A percentile compares a stretch with the other conserved stretches of the same genome.
These are phyloP conservation scores for Bothriochloa decipiens DNA, from an alignment of 176 grass and related monocot genomes.

Conservation along the genomic window DNA sequence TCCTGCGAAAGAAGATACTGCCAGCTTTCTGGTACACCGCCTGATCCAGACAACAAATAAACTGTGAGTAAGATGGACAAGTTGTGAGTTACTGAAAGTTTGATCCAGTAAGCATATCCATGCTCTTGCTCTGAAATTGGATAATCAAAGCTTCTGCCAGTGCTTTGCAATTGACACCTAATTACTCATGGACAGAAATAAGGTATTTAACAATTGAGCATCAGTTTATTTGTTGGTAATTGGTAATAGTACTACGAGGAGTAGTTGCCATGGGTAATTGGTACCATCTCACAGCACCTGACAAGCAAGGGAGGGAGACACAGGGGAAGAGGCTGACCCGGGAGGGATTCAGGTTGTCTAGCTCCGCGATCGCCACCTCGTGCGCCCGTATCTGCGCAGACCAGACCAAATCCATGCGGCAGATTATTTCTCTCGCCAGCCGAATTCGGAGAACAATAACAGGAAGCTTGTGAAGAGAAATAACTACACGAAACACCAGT, in stretches of 20 bases:
- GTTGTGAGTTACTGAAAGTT: not conserved
- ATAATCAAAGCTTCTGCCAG: not conserved
- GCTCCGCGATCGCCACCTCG: constrained; percentile 64
- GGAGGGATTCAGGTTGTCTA: constrained; percentile 54
- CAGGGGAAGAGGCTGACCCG: constrained; percentile 40
- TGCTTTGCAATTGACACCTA: not conserved
- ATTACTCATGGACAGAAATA: not conserved
- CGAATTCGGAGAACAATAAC: constrained; percentile 13
- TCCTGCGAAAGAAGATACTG: constrained; percentile 53
- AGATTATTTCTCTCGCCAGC: not conserved
- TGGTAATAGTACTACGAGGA: not conserved
- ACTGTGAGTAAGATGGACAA: not conserved
- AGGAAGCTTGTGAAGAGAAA: not conserved
- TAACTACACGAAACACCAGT: not conserved
- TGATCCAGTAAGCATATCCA: not conserved
- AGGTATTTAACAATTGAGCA: not conserved
- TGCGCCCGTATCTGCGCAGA: constrained; percentile 52
- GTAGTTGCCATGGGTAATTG: not conserved
- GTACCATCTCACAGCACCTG: not conserved
- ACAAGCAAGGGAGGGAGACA: not conserved
- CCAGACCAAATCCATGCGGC: not conserved
- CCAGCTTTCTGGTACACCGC: constrained; percentile 46
- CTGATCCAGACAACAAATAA: constrained; percentile 18
- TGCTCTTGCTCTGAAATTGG: not conserved
- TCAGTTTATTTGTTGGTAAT: not conserved